Conservation (phyloP, 2,329 filamentous ascomycete genomes). For the Monosporascus ibericus region DNA sequence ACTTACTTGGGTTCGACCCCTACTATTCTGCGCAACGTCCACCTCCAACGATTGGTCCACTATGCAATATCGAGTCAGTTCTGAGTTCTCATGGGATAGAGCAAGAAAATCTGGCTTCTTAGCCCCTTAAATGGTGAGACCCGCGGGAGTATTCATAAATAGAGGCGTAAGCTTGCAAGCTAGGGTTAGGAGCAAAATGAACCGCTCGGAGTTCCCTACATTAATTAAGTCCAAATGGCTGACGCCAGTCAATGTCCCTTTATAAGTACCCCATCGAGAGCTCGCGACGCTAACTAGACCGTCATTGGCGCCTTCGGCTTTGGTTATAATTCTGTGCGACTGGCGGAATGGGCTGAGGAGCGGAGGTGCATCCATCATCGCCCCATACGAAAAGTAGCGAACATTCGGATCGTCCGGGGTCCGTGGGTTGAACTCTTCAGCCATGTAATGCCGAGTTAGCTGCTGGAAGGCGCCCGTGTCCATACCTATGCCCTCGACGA, state of each 20-base stretch:
- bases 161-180: too few species aligned
- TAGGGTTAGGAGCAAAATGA: too few species aligned
- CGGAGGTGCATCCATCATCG: slow-evolving; percentile 45
- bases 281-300: slow-evolving; percentile 62
- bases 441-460: slow-evolving; percentile 54
- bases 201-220: slow-evolving; percentile 1
- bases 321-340: slow-evolving; percentile 43
- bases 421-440: slow-evolving; percentile 50
- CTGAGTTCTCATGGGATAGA: too few species aligned
- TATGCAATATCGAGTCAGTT: background rate
- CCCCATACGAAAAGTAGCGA: slow-evolving; percentile 58
- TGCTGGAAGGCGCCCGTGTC: slow-evolving; percentile 56
- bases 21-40: slow-evolving; percentile 46
- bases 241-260: slow-evolving; percentile 55
- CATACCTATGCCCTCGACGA: slow-evolving; percentile 45
- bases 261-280: slow-evolving; percentile 56
- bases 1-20: slow-evolving; percentile 48
- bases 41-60: slow-evolving; percentile 57
- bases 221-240: slow-evolving; percentile 63
- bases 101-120: background rate
- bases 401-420: slow-evolving; percentile 48
- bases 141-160: too few species aligned
- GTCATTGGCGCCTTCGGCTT: slow-evolving; percentile 55
- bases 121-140: background rate
- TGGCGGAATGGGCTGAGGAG: slow-evolving; percentile 58